Conservation (phyloP, 2,329 filamentous ascomycete species). For the Botryosphaeria dothidea region DNA sequence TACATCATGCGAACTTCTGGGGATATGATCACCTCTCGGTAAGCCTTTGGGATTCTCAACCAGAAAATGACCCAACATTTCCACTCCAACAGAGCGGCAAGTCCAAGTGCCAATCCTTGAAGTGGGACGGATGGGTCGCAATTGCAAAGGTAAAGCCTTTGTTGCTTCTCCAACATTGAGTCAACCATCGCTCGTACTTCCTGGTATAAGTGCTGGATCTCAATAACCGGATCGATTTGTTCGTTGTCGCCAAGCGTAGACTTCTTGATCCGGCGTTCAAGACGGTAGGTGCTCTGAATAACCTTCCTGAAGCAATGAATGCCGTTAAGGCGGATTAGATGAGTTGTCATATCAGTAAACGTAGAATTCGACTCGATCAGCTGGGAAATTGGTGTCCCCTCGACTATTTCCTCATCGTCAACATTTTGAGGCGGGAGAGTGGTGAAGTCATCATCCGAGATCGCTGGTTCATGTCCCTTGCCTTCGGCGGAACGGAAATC, state of each 20-base stretch:
- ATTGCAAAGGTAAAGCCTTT: conserved; percentile 32
- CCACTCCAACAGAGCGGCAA: conserved; percentile 37
- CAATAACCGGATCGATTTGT: conserved; percentile 28
- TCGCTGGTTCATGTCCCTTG: conserved; percentile 39
- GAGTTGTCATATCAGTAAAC: conserved; percentile 36
- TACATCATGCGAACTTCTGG: not conserved
- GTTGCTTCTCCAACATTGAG: conserved; percentile 34
- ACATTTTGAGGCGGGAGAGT: conserved; percentile 38
- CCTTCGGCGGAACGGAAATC: conserved; percentile 40
- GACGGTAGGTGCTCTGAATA: conserved; percentile 37
- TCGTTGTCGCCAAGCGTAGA: not conserved
- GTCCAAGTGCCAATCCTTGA: conserved; percentile 31
- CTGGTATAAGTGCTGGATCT: conserved; percentile 35
- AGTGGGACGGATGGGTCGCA: conserved; percentile 33
- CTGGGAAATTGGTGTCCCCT: conserved; percentile 30
- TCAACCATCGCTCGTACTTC: conserved; percentile 38
- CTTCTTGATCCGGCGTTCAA: conserved; percentile 34
- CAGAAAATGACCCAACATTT: conserved; percentile 39
- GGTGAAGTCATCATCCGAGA: conserved; percentile 39
- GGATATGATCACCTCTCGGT: not conserved
- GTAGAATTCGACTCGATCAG: conserved; percentile 25
- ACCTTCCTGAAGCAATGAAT: conserved; percentile 36
- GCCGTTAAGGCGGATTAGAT: conserved; percentile 35
- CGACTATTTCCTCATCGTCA: conserved; percentile 39
- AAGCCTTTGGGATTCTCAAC: conserved; percentile 34